Evolutionary conservation across 306 rosid species (phyloP), one percentile per base, ranked within the genome.

Genomic region (Arachis stenosperma): DNA sequence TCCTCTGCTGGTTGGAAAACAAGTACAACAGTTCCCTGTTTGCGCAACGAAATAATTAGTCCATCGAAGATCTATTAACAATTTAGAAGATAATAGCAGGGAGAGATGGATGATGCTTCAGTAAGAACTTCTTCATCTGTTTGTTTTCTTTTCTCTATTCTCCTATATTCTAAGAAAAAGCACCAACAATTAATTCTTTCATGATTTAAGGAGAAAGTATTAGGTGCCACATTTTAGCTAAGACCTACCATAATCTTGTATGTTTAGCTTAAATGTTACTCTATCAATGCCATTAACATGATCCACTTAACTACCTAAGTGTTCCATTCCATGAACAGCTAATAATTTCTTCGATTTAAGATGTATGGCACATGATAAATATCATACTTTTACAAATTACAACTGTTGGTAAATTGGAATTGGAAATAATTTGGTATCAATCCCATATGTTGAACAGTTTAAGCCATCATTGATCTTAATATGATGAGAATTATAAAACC

Each of bases 1-100:
- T 91, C 96, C 84, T 92, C 98, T 11, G 92, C 98, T 67, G 98
- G 98, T 88, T 92, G 98, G 84, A 92, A 92, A 73, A 92, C 88
- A 77, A 92, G 92, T 65, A 92, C 84, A 15, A 92, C 83, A 47
- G 96, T 90, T 59, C 98, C 98, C 98, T 92, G 30, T 67, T 70
- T 61, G 59, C 42, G 62, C 47, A 67, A n/a, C 58, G 59, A 57
- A 72, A 48, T 54, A 61, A 78, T 7, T 14, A 64, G 59, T 2
- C 54, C 46, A 48, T 53, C 52, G 74, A 73, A 6, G 41, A 70
- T 33, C 10, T 9, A 33, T 43, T 37, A 62, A 51, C 61, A 53
- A 22, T 15, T 40, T 1, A 59, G 46, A n/a, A 12, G 12, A 15
- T 48, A 42, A 30, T 36, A 47, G 52, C 71, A 27, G 67, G 13